A percentile compares a stretch with the other conserved stretches of the same genome.
Evolutionary conservation across 768 basidiomycete species (phyloP).

Genomic region (Xerocomus spinulosus): DNA sequence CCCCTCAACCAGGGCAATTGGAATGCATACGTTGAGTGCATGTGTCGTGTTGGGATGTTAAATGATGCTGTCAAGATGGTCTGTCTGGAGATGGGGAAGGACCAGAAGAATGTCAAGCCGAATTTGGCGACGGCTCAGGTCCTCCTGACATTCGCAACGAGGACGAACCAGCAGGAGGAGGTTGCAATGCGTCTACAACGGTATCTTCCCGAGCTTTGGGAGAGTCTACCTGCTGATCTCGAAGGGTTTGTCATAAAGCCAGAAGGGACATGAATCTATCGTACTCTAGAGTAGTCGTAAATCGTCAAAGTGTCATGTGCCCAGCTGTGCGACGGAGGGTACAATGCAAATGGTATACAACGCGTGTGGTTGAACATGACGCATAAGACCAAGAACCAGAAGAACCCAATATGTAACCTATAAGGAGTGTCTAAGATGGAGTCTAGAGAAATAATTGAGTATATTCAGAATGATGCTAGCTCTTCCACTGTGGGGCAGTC

Average conservation of each 20-base stretch:
- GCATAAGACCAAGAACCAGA: conserved; percentile 44
- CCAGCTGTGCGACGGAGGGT: conserved; percentile 11
- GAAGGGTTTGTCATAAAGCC: conserved; percentile 20
- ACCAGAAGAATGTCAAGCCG: conserved; percentile 41
- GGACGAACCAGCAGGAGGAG: conserved; percentile 38
- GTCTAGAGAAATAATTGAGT: conserved; percentile 18
- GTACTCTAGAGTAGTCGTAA: conserved; percentile 8
- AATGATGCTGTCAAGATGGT: conserved; percentile 64
- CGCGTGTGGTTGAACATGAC: conserved; percentile 67
- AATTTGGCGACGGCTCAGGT: conserved; percentile 48
- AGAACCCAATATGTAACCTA: conserved; percentile 35
- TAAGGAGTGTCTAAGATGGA: conserved; percentile 19
- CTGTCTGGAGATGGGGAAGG: conserved; percentile 59
- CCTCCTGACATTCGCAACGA: conserved; percentile 51
- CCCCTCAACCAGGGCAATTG: conserved; percentile 63
- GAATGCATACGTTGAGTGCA: conserved; percentile 80
- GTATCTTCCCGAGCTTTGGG: conserved; percentile 37
- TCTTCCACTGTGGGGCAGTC: conserved; percentile 87
- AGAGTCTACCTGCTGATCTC: conserved; percentile 20
- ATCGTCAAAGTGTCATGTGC: conserved; percentile 16
- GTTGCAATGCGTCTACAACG: conserved; percentile 44
- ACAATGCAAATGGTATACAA: conserved; percentile 30
- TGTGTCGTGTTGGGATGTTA: conserved; percentile 66
- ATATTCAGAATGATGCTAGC: conserved; percentile 38
- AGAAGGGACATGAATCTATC: conserved; percentile 5